Conservation (phyloP, 1,284 basidiomycete species). For the Ganoderma multipileum region DNA sequence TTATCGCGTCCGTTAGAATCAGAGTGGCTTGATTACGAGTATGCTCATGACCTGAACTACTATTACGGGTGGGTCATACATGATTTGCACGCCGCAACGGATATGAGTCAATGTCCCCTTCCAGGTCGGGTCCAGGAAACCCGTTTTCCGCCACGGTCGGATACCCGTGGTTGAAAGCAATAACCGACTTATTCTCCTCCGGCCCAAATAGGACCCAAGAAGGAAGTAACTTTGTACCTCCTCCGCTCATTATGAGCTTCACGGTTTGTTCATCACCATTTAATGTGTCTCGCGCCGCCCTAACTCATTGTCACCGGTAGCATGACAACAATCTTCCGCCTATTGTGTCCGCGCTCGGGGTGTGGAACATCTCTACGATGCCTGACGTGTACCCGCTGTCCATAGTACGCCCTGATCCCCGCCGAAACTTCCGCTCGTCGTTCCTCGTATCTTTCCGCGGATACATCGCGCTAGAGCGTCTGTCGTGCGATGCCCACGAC, state of each 20-base stretch:
- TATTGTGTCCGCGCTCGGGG: constrained; percentile 48
- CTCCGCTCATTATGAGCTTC: constrained; percentile 50
- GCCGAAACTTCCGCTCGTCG: constrained; percentile 46
- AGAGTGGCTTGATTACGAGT: constrained; percentile 60
- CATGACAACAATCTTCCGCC: constrained; percentile 54
- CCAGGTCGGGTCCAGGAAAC: constrained; percentile 50
- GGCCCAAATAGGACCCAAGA: constrained; percentile 39
- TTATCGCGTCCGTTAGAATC: constrained; percentile 45
- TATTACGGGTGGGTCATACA: constrained; percentile 46
- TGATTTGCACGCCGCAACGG: background rate
- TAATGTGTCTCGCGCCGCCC: background rate
- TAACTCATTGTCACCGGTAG: constrained; percentile 29
- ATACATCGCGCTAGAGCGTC: constrained; percentile 48
- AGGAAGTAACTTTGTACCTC: constrained; percentile 42
- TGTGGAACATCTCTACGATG: constrained; percentile 47
- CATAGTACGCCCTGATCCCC: constrained; percentile 36
- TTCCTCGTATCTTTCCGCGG: constrained; percentile 49
- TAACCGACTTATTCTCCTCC: constrained; percentile 45
- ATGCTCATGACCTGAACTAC: constrained; percentile 62
- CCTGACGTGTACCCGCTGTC: constrained; percentile 45
- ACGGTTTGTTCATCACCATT: constrained; percentile 39
- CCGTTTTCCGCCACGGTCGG: constrained; percentile 47
- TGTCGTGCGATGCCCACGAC: constrained; percentile 40
- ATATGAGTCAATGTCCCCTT: too few relatives aligned
- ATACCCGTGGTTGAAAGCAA: constrained; percentile 48